A percentile compares a stretch with the other conserved stretches of the same genome.
phyloP scores from a whole-genome alignment of 805 yeast genomes.

The Priceomyces haplophilus region DNA sequence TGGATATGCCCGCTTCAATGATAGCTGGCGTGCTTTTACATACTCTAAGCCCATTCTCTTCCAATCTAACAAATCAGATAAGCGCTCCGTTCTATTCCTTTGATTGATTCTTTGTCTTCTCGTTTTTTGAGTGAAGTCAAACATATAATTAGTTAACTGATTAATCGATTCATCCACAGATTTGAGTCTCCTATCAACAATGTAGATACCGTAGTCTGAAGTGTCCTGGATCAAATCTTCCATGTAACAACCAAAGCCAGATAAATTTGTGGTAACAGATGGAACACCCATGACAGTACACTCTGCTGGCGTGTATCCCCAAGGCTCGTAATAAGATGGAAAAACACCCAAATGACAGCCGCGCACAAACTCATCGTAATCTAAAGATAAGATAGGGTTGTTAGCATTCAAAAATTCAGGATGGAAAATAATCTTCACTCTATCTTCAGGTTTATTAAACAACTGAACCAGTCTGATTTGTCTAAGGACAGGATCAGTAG shows the following conservation, averaged over 20 bases:
- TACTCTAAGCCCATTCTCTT: slow-evolving; percentile 97
- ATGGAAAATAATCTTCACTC: slow-evolving; percentile 94
- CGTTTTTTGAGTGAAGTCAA: slow-evolving; percentile 79
- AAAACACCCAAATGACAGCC: slow-evolving; percentile 98
- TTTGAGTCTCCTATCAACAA: slow-evolving; percentile 91
- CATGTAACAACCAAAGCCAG: slow-evolving; percentile 98
- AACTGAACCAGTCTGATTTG: slow-evolving; percentile 89
- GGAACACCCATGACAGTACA: slow-evolving; percentile 99
- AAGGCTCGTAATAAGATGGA: slow-evolving; percentile 98
- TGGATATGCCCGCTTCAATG: slow-evolving; percentile 92
- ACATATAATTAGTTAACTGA: slow-evolving; percentile 87
- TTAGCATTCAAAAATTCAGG: slow-evolving; percentile 95
- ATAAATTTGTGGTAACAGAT: slow-evolving; percentile 89
- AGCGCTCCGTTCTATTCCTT: slow-evolving; percentile 93
- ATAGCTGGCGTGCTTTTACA: slow-evolving; percentile 88
- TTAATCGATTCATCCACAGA: slow-evolving; percentile 90
- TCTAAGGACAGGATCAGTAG: slow-evolving; percentile 83
- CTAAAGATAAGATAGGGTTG: slow-evolving; percentile 89
- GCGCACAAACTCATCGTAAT: slow-evolving; percentile 95
- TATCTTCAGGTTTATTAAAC: slow-evolving; percentile 84
- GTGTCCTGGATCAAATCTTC: slow-evolving; percentile 94
- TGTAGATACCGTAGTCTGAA: slow-evolving; percentile 93
- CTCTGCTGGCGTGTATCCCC: slow-evolving; percentile 99
- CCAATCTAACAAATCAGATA: slow-evolving; percentile 94
- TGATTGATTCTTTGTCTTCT: slow-evolving; percentile 97